Base-by-base conservation (phyloP, 805 yeast genomes). In the Kluyveromyces aestuarii region DNA sequence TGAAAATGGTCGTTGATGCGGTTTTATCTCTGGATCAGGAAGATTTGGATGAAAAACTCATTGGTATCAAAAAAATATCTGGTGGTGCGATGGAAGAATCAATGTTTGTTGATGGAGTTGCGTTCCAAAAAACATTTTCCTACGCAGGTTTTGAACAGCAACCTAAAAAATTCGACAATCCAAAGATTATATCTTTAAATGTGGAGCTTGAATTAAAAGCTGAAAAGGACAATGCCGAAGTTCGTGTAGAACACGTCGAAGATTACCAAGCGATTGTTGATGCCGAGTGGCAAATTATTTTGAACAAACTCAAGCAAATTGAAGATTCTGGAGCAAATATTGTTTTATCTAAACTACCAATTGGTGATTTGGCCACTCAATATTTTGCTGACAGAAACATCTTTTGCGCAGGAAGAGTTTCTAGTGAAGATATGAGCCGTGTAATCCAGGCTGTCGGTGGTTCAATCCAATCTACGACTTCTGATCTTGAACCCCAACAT, bases 121-220 rank as follows among this genome's bases (percentile, higher is more conserved):
- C 97, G 2, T 93, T 93, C 71, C 88, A 93, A 63, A 93, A 93
- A 72, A 90, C 99, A 0, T 93, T 93, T 61, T 84, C 97, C 25
- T 93, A 93, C 61, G 99, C 99, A 43, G 99, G 99, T 2, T 93
- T 93, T 66, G 99, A 93, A 70, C 99, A 93, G 73, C 99, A 93
- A 70, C 99, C 99, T 46, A 93, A 93, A 69, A 69, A 66, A 46
- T 88, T 93, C 65, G 59, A 60, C 17, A 74, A 87, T 66, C 96
- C 99, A 43, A 87, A 83, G 67, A 80, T 93, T 54, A 72, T 93
- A 49, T 79, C 82, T 58, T 75, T 93, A 62, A 93, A 93, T 63
- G 90, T 93, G 39, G 99, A 93, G 67, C 76, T 93, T 57, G 99
- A 93, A 72, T 79, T 93, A 63, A 93, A 93, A 72, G 98, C 98